Conservation (phyloP, 1,139 yeast species). For the Pichiaceae sp. region DNA sequence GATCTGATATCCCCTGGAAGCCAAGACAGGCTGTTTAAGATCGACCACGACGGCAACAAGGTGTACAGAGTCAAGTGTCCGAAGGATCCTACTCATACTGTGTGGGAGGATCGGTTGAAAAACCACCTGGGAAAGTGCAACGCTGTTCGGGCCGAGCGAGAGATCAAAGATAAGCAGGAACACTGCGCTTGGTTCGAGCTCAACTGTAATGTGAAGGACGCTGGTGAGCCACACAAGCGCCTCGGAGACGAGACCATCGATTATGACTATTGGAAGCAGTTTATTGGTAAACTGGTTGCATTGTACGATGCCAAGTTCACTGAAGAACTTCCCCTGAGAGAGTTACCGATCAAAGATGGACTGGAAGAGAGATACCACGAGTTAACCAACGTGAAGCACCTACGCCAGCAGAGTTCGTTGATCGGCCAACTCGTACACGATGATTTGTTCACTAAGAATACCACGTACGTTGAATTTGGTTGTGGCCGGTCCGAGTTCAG, state of each 20-base stretch:
- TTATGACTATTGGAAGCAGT: slow-evolving; percentile 15
- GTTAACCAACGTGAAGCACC: slow-evolving; percentile 61
- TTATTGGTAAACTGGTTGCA: slow-evolving; percentile 16
- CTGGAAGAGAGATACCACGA: slow-evolving; percentile 35
- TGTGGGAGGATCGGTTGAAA: slow-evolving; percentile 51
- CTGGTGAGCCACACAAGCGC: slow-evolving; percentile 4
- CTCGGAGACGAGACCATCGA: slow-evolving; percentile 3
- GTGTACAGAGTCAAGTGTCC: slow-evolving; percentile 66
- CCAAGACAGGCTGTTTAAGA: slow-evolving; percentile 10
- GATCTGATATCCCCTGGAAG: slow-evolving; percentile 1
- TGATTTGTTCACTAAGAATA: slow-evolving; percentile 30
- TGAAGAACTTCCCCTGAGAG: slow-evolving; percentile 9
- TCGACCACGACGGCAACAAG: slow-evolving; percentile 18
- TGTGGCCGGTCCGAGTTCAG: slow-evolving; percentile 86
- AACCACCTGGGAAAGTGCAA: slow-evolving; percentile 60
- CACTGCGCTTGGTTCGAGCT: slow-evolving; percentile 13
- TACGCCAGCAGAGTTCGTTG: slow-evolving; percentile 72
- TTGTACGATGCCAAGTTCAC: slow-evolving; percentile 18
- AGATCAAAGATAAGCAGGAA: slow-evolving; percentile 10
- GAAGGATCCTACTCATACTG: slow-evolving; percentile 63
- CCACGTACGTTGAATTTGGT: slow-evolving; percentile 65
- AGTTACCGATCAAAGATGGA: slow-evolving; percentile 17
- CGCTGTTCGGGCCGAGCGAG: slow-evolving; percentile 24
- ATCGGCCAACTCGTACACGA: slow-evolving; percentile 55
- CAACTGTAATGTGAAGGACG: slow-evolving; percentile 13